phyloP scores from a whole-genome alignment of 768 basidiomycete species.

The Phlegmacium glaucopus region DNA sequence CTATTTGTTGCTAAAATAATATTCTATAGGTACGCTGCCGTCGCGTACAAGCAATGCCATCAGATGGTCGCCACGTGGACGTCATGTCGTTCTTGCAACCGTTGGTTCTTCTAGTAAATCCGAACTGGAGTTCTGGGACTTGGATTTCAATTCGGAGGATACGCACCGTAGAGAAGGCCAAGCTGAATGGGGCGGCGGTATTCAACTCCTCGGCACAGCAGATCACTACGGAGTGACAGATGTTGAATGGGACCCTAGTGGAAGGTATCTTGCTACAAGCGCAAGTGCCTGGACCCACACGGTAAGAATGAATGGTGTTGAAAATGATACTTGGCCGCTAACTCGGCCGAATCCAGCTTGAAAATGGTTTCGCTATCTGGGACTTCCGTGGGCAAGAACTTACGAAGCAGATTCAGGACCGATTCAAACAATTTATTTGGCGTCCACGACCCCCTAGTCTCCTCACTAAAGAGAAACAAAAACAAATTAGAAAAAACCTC shows the following conservation, averaged over 20 bases:
- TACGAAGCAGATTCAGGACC: slow-evolving; percentile 83
- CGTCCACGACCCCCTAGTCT: slow-evolving; percentile 91
- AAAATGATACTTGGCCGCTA: neutral
- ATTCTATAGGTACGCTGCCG: slow-evolving; percentile 61
- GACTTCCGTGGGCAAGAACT: slow-evolving; percentile 97
- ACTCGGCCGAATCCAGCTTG: slow-evolving; percentile 54
- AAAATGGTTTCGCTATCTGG: slow-evolving; percentile 96
- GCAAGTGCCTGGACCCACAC: slow-evolving; percentile 95
- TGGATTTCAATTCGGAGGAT: slow-evolving; percentile 81
- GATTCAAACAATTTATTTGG: slow-evolving; percentile 99
- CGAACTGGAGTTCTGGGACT: slow-evolving; percentile 98
- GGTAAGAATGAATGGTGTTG: slow-evolving; percentile 38
- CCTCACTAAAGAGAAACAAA: slow-evolving; percentile 84
- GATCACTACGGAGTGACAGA: slow-evolving; percentile 99
- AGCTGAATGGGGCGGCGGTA: slow-evolving; percentile 78
- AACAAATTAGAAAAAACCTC: slow-evolving; percentile 81
- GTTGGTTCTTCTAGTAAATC: slow-evolving; percentile 95
- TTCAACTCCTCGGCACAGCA: slow-evolving; percentile 79
- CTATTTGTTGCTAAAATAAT: slow-evolving; percentile 6
- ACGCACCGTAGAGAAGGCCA: slow-evolving; percentile 47
- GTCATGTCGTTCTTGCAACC: slow-evolving; percentile 93
- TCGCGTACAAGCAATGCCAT: slow-evolving; percentile 89
- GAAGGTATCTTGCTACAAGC: slow-evolving; percentile 88
- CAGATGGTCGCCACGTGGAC: slow-evolving; percentile 94
- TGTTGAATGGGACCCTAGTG: slow-evolving; percentile 97